Evolutionary conservation across 352 stramenopile genomes (phyloP), one percentile per base, ranked within the genome.

Genomic region (Plasmopara halstedii): DNA sequence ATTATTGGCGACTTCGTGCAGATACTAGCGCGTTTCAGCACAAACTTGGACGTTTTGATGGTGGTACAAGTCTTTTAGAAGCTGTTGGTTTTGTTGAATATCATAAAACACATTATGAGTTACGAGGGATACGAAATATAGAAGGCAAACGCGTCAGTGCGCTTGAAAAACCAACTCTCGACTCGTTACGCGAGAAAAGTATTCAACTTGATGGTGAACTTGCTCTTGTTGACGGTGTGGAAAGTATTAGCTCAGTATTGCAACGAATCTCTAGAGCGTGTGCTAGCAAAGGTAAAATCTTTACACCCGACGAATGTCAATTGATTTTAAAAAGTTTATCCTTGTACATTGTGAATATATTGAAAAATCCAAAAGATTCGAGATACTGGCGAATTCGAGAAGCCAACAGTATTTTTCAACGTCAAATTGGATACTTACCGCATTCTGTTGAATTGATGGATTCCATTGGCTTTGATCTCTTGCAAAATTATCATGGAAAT

Each of bases 361-460:
- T 88, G 4, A 84, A 78, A 50, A 81, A 85, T 39, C 73, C 74
- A 1, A 85, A 85, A 39, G 77, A 88, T 39, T 77, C 73, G 20
- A 43, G 68, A 14, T 83, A 58, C 15, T 86, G 77, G 77, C 55
- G 70, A 0, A 88, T 88, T 22, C 62, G 77, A 21, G 66, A 85
- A 58, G 51, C 50, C 0, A 86, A 88, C 39, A 53, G 60, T 6
- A 64, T 56, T 1, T 88, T 78, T 33, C 71, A 86, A 25, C 58
- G 63, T 0, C 72, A 88, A 50, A 67, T 85, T 22, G 77, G 73
- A 6, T 79, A 79, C 33, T 46, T 86, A 4, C 67, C 73, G 1
- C 67, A 61, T 21, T 51, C 43, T 0, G 45, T 34, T 1, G 77
- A 86, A 18, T 34, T 88, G 18, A 86, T 86, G 77, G 70, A 49